Percentiles rank a stretch among this genome's conserved stretches.
These are phyloP conservation scores for Blastomyces parvus DNA, from an alignment of 2,329 filamentous ascomycete species.

Conservation along the genomic window DNA sequence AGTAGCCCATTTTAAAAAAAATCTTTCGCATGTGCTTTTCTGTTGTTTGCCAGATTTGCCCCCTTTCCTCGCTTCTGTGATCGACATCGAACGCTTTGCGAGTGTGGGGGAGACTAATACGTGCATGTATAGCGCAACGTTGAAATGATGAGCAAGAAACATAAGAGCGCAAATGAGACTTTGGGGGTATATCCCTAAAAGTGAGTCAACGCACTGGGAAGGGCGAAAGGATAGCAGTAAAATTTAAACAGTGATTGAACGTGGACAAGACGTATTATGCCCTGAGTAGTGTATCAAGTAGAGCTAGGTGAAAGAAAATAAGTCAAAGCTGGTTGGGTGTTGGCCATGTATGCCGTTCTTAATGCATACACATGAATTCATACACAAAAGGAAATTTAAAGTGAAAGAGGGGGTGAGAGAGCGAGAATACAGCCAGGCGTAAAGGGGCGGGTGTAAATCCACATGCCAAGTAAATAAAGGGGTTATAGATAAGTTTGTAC, in stretches of 20 bases:
- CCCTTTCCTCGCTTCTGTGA: neutral
- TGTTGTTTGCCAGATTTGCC: neutral
- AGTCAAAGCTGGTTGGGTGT: neutral
- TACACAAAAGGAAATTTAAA: neutral
- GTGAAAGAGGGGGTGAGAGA: neutral
- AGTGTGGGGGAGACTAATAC: neutral
- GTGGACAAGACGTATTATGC: neutral
- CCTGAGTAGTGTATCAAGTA: neutral
- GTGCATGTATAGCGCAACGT: neutral
- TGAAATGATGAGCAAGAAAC: neutral
- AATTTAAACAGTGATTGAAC: neutral
- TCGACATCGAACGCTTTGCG: neutral
- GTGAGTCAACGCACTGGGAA: neutral
- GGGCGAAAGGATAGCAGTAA: neutral
- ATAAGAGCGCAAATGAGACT: neutral
- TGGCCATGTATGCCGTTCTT: neutral
- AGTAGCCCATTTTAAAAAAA: neutral
- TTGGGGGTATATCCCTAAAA: neutral
- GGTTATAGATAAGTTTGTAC: neutral
- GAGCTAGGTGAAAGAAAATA: neutral
- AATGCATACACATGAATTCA: neutral
- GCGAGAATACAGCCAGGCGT: no score
- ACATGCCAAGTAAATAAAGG: neutral
- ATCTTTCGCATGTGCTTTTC: neutral
- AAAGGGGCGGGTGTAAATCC: neutral